phyloP scores from a whole-genome alignment of 139 green algal species.

The Chlamydomonas sp. region DNA sequence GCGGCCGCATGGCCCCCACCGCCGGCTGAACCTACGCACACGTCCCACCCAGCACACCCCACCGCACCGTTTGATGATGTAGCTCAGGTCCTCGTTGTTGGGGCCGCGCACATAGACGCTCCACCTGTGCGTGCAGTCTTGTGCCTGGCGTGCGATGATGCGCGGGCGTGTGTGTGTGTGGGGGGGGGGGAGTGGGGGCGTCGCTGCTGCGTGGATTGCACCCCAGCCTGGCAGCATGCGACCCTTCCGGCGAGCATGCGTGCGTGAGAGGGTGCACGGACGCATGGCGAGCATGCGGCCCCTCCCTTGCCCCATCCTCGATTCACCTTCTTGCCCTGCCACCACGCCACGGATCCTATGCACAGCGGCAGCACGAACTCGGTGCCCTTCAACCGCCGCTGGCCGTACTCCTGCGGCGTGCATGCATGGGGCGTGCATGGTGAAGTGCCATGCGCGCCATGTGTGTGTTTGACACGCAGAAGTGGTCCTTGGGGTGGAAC shows the following conservation, averaged over 20 bases:
- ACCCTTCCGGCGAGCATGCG: no score
- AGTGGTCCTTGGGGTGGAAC: not conserved
- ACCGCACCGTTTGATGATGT: constrained; percentile 52
- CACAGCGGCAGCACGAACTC: constrained; percentile 72
- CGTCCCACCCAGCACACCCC: not conserved
- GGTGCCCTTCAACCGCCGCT: constrained; percentile 40
- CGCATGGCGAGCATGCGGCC: not conserved
- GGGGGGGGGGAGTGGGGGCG: not conserved
- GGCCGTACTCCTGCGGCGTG: constrained; percentile 24
- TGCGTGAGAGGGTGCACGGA: no score
- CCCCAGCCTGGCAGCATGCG: not conserved
- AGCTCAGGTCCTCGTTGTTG: constrained; percentile 70
- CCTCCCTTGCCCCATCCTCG: not conserved
- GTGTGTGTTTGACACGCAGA: not conserved
- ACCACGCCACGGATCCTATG: constrained; percentile 77
- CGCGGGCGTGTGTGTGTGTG: not conserved
- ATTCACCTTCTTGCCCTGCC: constrained; percentile 84
- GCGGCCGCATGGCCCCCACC: not conserved
- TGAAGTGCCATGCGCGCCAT: not conserved
- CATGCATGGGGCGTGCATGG: not conserved
- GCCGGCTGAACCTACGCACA: not conserved
- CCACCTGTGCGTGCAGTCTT: constrained; percentile 77
- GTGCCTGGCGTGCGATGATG: constrained; percentile 41
- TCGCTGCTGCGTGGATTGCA: constrained; percentile 5
- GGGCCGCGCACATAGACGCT: constrained; percentile 80